phyloP scores from a whole-genome alignment of 257 asterid genomes.

The Linderniella brevidens region DNA sequence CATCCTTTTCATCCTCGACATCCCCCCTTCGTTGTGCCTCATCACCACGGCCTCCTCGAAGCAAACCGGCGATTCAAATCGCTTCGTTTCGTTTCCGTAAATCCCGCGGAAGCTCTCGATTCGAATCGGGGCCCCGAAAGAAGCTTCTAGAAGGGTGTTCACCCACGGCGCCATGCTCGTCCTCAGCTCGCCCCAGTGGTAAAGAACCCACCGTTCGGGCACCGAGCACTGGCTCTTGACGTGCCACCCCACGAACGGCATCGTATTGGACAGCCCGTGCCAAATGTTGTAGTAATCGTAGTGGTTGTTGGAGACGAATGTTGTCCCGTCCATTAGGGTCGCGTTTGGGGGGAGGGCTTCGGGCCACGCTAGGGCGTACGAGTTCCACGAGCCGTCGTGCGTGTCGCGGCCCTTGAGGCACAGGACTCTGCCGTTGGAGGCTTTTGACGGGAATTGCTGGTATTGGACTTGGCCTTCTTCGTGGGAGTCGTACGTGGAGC shows the following conservation, averaged over 20 bases:
- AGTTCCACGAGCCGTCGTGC: constrained; percentile 63
- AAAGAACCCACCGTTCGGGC: constrained; percentile 42
- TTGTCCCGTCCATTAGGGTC: constrained; percentile 27
- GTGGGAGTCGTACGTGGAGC: constrained; percentile 35
- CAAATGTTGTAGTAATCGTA: constrained; percentile 57
- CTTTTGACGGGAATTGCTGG: constrained; percentile 35
- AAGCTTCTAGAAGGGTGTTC: constrained; percentile 25
- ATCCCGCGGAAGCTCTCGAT: constrained; percentile 18
- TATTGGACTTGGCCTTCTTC: constrained; percentile 45
- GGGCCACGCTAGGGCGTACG: constrained; percentile 57
- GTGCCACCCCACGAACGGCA: constrained; percentile 56
- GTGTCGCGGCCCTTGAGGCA: constrained; percentile 44
- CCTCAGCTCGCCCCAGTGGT: constrained; percentile 66
- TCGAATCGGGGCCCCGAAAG: constrained; percentile 21
- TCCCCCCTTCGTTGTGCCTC: constrained; percentile 65
- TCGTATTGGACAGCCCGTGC: constrained; percentile 58
- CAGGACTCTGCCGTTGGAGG: constrained; percentile 34
- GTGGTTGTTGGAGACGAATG: constrained; percentile 45
- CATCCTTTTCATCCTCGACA: constrained; percentile 37
- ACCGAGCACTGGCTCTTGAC: constrained; percentile 22
- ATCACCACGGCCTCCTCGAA: constrained; percentile 56
- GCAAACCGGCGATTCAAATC: constrained; percentile 14
- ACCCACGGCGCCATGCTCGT: constrained; percentile 49
- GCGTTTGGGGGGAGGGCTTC: constrained; percentile 33
- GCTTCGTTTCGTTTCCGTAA: neutral